Conservation (phyloP, 768 basidiomycete species). For the Phanerochaete carnosa region DNA sequence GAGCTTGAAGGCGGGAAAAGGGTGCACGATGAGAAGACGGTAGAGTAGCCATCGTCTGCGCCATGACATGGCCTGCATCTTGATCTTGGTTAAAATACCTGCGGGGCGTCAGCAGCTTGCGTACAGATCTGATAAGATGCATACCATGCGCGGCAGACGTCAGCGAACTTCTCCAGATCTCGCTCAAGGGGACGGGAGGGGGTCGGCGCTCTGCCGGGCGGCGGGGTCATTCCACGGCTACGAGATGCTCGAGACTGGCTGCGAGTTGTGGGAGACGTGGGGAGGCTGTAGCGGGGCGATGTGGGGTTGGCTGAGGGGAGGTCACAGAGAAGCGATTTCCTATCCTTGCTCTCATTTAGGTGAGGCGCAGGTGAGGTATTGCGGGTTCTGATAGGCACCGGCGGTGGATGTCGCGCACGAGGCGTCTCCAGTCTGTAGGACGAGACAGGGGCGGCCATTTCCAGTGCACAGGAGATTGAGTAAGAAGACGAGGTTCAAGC, state of each 20-base stretch:
- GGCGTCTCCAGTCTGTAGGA: conserved; percentile 66
- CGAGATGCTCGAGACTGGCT: conserved; percentile 47
- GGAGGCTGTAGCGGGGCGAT: conserved; percentile 53
- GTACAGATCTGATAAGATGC: conserved; percentile 15
- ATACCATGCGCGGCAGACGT: conserved; percentile 76
- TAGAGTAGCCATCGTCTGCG: conserved; percentile 74
- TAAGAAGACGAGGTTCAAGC: neutral
- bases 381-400: conserved; percentile 47
- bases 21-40: conserved; percentile 84
- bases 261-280: conserved; percentile 55
- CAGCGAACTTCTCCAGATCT: conserved; percentile 78
- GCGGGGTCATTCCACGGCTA: conserved; percentile 56
- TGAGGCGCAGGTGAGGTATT: conserved; percentile 41
- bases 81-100: conserved; percentile 89
- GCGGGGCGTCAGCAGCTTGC: neutral
- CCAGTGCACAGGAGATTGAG: neutral
- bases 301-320: conserved; percentile 58
- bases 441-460: conserved; percentile 28
- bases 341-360: conserved; percentile 30
- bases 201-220: conserved; percentile 59
- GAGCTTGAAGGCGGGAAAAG: conserved; percentile 83
- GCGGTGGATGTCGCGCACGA: conserved; percentile 61
- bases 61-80: conserved; percentile 74
- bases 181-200: conserved; percentile 60
- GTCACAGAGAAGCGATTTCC: conserved; percentile 72